phyloP scores from a whole-genome alignment of 2,329 filamentous ascomycete species.

The Aspergillus sp. region DNA sequence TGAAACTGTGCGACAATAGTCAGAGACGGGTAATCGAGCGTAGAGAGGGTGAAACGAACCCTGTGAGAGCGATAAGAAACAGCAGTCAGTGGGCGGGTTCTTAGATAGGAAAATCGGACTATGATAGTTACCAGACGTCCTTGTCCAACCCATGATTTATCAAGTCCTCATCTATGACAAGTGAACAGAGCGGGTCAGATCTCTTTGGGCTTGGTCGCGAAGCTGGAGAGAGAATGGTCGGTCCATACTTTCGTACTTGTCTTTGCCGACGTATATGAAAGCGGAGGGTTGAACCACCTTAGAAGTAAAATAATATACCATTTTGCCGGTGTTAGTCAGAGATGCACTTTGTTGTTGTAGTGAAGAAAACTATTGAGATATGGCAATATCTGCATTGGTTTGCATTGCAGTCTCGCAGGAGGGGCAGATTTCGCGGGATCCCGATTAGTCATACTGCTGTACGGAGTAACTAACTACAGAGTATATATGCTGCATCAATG shows the following conservation, averaged over 20 bases:
- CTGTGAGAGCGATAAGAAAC: conserved; percentile 11
- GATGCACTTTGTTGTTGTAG: too few relatives aligned
- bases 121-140: conserved; percentile 69
- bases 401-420: too few relatives aligned
- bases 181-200: conserved; percentile 9
- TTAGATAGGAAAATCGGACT: neutral
- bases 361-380: too few relatives aligned
- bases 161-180: conserved; percentile 74
- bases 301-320: conserved; percentile 97
- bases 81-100: conserved; percentile 4
- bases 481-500: too few relatives aligned
- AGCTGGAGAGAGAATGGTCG: conserved; percentile 3
- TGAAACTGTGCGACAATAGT: conserved; percentile 61
- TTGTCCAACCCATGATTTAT: conserved; percentile 93
- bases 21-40: neutral
- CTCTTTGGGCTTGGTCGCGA: conserved; percentile 1
- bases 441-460: too few relatives aligned
- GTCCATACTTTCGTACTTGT: conserved; percentile 87
- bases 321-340: neutral
- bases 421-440: too few relatives aligned
- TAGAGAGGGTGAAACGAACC: conserved; percentile 20
- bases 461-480: too few relatives aligned
- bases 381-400: too few relatives aligned
- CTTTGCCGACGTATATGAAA: conserved; percentile 93
- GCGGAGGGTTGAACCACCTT: conserved; percentile 73